Percentiles rank a stretch among this genome's conserved stretches.
phyloP scores from a whole-genome alignment of 2,329 filamentous ascomycete genomes.

The Xylariaceae sp. region DNA sequence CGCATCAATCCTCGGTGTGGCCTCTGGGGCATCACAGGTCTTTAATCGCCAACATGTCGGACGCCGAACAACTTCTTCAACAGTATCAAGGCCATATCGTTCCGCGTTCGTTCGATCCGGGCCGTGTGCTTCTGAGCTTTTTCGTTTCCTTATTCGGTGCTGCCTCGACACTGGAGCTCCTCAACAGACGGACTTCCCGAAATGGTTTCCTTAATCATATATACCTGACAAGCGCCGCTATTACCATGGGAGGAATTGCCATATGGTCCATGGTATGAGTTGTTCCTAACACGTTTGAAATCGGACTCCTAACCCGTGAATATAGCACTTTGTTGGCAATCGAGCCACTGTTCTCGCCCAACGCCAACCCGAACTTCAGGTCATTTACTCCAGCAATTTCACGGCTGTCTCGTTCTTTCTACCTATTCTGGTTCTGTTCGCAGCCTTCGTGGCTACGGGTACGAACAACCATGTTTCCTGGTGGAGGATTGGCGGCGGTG shows the following conservation, averaged over 20 bases:
- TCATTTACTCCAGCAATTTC: constrained; percentile 69
- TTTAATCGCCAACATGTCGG: constrained; percentile 24
- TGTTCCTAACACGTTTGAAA: not conserved
- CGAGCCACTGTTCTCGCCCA: constrained; percentile 69
- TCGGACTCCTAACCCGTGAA: constrained; percentile 39
- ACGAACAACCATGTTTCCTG: constrained; percentile 56
- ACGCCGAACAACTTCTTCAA: constrained; percentile 33
- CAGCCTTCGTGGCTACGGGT: constrained; percentile 70
- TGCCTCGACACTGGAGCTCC: constrained; percentile 75
- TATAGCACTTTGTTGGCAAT: constrained; percentile 79
- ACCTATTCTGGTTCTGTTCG: constrained; percentile 70
- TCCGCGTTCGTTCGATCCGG: constrained; percentile 50
- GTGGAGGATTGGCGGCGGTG: constrained; percentile 60
- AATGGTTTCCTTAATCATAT: constrained; percentile 68
- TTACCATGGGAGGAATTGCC: constrained; percentile 71
- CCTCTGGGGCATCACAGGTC: not conserved
- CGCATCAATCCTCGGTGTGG: too few species aligned
- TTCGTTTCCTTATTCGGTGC: constrained; percentile 76
- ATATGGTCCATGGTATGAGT: constrained; percentile 67
- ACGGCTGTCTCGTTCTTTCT: constrained; percentile 78
- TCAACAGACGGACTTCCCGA: constrained; percentile 71
- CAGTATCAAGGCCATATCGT: constrained; percentile 46
- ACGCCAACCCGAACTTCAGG: constrained; percentile 62
- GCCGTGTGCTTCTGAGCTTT: constrained; percentile 70
- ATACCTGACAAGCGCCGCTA: constrained; percentile 60